Conservation (phyloP, 352 stramenopile genomes). For the Thraustochytrium sp. region DNA sequence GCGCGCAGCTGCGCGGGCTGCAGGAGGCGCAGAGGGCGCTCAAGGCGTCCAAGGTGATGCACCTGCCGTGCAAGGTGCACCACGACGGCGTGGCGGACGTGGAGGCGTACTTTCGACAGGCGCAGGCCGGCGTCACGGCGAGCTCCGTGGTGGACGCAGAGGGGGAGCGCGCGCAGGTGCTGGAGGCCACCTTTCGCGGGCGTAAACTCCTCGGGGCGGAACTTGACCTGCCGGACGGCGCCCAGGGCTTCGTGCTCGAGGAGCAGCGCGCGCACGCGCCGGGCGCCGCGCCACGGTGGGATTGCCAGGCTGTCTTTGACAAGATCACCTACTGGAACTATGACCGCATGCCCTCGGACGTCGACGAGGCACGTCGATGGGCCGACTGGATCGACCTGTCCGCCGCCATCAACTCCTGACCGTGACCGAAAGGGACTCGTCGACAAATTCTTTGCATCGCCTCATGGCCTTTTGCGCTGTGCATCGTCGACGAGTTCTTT, state of each 20-base stretch:
- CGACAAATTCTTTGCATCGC: not conserved
- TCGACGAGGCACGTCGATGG: constrained; percentile 23
- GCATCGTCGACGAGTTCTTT: not conserved
- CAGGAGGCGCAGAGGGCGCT: not conserved
- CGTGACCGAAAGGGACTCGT: not conserved
- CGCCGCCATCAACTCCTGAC: not conserved
- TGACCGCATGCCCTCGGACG: not conserved
- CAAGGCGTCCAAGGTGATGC: not conserved
- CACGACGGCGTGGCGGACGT: constrained; percentile 4
- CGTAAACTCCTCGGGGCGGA: constrained; percentile 10
- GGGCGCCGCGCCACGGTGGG: not conserved
- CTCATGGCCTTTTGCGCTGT: not conserved
- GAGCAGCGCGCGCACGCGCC: not conserved
- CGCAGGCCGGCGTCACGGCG: not conserved
- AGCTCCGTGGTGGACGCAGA: not conserved
- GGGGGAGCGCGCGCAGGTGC: not conserved
- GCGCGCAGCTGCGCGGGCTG: not conserved
- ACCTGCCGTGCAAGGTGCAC: constrained; percentile 26
- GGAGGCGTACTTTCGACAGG: not conserved
- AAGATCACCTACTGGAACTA: constrained; percentile 17
- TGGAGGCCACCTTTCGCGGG: constrained; percentile 11
- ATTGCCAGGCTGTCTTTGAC: constrained; percentile 8
- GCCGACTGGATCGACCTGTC: constrained; percentile 22
- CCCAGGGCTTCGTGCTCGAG: not conserved
- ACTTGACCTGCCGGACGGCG: not conserved